A percentile compares a stretch with the other conserved stretches of the same genome.
Conservation (phyloP, 257 asterid genomes). For the Solanum pennellii region DNA sequence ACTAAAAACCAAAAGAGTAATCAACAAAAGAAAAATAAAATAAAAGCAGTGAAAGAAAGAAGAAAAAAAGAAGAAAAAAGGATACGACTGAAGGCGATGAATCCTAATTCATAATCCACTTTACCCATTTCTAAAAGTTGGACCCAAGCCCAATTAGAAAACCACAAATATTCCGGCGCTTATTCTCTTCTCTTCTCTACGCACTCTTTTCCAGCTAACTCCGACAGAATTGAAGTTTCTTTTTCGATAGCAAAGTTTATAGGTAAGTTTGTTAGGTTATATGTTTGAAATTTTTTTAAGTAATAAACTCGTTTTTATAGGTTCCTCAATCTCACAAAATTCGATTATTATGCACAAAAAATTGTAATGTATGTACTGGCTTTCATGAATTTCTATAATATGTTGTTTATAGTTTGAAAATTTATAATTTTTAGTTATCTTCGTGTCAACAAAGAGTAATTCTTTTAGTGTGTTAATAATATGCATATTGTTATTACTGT, state of each 20-base stretch:
- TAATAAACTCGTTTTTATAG: neutral
- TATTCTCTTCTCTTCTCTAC: neutral
- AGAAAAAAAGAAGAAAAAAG: neutral
- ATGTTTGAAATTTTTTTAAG: too few species aligned
- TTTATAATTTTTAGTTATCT: too few species aligned
- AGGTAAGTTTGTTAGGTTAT: neutral
- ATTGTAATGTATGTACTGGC: too few species aligned
- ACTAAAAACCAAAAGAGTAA: too few species aligned
- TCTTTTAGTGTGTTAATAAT: neutral
- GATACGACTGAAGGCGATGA: neutral
- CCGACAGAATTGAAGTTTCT: neutral
- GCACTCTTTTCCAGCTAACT: neutral
- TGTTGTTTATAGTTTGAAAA: neutral
- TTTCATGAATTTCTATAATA: too few species aligned
- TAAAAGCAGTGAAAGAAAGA: neutral
- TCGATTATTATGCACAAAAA: neutral
- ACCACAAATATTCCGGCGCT: neutral
- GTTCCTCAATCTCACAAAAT: too few species aligned
- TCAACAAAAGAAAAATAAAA: too few species aligned
- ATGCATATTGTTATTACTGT: neutral
- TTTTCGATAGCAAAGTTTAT: neutral
- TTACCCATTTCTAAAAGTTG: neutral
- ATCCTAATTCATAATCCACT: neutral
- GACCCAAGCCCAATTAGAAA: neutral
- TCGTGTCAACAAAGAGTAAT: neutral